Base-by-base conservation (phyloP, 2,329 filamentous ascomycete species). In the Colletotrichum costaricense region DNA sequence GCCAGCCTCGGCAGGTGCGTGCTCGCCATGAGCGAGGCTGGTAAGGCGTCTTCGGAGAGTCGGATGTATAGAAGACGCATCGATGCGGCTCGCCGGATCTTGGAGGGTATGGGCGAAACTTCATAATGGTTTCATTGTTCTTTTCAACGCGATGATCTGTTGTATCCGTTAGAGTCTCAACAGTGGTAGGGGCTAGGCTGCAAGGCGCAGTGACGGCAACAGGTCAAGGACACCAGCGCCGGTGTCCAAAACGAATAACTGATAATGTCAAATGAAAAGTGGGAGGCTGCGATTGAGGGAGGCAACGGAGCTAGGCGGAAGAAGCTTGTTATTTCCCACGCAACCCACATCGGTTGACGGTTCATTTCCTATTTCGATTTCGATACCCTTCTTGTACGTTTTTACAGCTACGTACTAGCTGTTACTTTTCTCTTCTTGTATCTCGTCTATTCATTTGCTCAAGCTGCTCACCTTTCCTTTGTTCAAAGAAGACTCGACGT, bases 21-120 rank as follows among this genome's bases (percentile, higher is more conserved):
- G 1, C 79, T 92, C 9, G 89, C 86, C 35, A 77, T 93, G 74
- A 85, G 88, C 71, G 86, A 93, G 82, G 82, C 86, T 64, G 85
- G 89, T 75, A 83, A 84, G 75, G 83, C 88, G 71, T 87, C 87
- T 77, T 83, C 89, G 74, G 89, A 94, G 76, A 88, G 88, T 63
- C 87, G 91, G 67, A 86, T 92, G 72, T 91, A 93, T 81, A 87
- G 94, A 73, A 86, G 93, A 75, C 88, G 93, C 76, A 87, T 98
- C 63, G 94, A 97, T 76, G 90, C 91, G 65, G 95, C 95, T 5
- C 90, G 92, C 73, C 88, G 90, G 65, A 88, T 94, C 4, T 85
- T 97, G 35, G 94, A 96, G 76, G 94, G 94, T 5, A 84, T 91
- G 72, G 88, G 92, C 75, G 86, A 63, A 62, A 72, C 68, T 63